phyloP scores from a whole-genome alignment of 805 yeast species.

The Candida hungchunana region DNA sequence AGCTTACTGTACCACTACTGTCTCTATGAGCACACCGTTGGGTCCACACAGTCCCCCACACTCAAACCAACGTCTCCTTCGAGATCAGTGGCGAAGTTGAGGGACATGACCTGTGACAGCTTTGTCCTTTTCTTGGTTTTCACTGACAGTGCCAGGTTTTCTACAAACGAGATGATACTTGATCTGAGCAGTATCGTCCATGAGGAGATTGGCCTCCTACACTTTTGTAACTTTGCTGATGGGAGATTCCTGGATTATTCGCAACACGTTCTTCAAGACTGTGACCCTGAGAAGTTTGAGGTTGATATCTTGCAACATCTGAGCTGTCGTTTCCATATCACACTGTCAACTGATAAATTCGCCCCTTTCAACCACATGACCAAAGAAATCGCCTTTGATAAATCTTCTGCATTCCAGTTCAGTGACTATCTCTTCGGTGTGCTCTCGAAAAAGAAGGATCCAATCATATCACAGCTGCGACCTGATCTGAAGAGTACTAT shows the following conservation, averaged over 20 bases:
- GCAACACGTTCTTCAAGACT: constrained; percentile 46
- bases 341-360: constrained; percentile 53
- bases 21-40: constrained; percentile 14
- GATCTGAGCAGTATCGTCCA: constrained; percentile 62
- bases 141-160: constrained; percentile 15
- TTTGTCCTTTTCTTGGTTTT: constrained; percentile 37
- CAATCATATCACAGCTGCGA: constrained; percentile 55
- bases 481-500: constrained; percentile 69
- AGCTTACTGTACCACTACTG: constrained; percentile 45
- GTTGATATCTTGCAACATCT: constrained; percentile 72
- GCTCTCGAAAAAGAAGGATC: constrained; percentile 53
- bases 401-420: constrained; percentile 35
- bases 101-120: constrained; percentile 39
- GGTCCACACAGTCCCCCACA: constrained; percentile 26
- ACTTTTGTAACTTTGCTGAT: constrained; percentile 61
- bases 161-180: constrained; percentile 25
- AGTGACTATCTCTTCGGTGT: constrained; percentile 50
- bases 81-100: constrained; percentile 19
- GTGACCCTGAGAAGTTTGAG: constrained; percentile 46
- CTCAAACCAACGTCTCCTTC: constrained; percentile 28
- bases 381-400: constrained; percentile 34
- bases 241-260: constrained; percentile 61
- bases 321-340: constrained; percentile 72
- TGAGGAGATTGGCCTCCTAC: constrained; percentile 63
- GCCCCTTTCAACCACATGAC: constrained; percentile 66